phyloP scores from a whole-genome alignment of 345 rosid genomes.

The Ricinus communis region DNA sequence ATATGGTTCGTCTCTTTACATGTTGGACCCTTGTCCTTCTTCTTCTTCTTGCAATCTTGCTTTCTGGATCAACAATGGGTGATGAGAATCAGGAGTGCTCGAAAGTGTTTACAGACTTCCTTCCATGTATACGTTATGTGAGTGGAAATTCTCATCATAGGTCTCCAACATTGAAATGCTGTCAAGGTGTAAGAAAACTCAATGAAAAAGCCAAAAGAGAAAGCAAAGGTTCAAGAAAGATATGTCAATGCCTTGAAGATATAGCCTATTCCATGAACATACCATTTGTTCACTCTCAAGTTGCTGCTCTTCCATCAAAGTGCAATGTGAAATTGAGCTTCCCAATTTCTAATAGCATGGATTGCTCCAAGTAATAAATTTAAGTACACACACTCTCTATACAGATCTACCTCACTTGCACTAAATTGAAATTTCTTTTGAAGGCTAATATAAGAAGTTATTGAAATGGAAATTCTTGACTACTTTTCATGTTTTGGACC shows the following conservation, averaged over 20 bases:
- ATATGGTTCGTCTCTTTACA: neutral
- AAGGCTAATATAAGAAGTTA: too few species aligned
- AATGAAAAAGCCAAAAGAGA: neutral
- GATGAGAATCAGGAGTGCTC: neutral
- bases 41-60: neutral
- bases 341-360: slow-evolving; percentile 8
- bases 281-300: neutral
- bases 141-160: neutral
- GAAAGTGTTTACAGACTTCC: neutral
- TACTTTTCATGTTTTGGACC: too few species aligned
- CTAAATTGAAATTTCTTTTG: too few species aligned
- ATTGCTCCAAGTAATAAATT: neutral
- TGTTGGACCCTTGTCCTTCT: neutral
- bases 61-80: neutral
- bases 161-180: neutral
- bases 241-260: slow-evolving; percentile 7
- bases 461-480: too few species aligned
- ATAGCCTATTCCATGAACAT: neutral
- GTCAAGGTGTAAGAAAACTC: neutral
- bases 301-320: neutral
- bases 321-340: neutral
- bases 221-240: neutral
- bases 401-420: too few species aligned
- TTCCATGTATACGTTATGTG: neutral
- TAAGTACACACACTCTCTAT: too few species aligned